Base-by-base conservation (phyloP, 768 basidiomycete species). In the Russula olivacea region DNA sequence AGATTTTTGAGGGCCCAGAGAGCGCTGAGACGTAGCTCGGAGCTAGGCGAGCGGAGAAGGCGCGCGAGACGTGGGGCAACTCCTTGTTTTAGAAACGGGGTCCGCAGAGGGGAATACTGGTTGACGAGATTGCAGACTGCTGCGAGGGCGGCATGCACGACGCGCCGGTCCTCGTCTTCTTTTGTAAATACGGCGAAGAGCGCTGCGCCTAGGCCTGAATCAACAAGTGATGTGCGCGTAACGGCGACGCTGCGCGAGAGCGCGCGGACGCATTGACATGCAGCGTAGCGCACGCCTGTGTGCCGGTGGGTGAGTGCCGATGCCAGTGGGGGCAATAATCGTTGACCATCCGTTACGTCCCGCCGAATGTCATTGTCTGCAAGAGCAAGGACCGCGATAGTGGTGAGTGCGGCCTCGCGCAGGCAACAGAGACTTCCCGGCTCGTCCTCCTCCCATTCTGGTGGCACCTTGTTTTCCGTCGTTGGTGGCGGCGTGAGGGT, bases 1-100 rank as follows among this genome's bases (percentile, higher is more conserved):
- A 91, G 71, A 69, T 95, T 97, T 72, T 91, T 93, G 40, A 94
- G 73, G 0, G 88, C 88, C 93, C 93, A 95, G n/a, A 95, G 70
- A 0, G 88, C 83, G 65, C 85, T 92, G 32, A 88, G 71, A 8
- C 83, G 77, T 8, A 93, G 76, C 0, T 79, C 78, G 10, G 80
- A 76, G 63, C 91, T 85, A 0, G 76, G 76, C 9, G 76, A 76
- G 30, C 76, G 72, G 4, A 88, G 72, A 1, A 93, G 74, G 54
- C 81, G 76, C 32, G 86, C 81, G 10, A 95, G 76, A 1, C 89
- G 75, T 1, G 81, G 76, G 59, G 94, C 78, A 0, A 89, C 76
- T 0, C 87, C 89, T 61, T 88, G 78, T 36, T 85, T 82, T 15
- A 94, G 74, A 61, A 90, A 81, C 8, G 79, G 79, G 86, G 91